Conservation (phyloP, 345 rosid genomes). For the Clarkia xantiana region DNA sequence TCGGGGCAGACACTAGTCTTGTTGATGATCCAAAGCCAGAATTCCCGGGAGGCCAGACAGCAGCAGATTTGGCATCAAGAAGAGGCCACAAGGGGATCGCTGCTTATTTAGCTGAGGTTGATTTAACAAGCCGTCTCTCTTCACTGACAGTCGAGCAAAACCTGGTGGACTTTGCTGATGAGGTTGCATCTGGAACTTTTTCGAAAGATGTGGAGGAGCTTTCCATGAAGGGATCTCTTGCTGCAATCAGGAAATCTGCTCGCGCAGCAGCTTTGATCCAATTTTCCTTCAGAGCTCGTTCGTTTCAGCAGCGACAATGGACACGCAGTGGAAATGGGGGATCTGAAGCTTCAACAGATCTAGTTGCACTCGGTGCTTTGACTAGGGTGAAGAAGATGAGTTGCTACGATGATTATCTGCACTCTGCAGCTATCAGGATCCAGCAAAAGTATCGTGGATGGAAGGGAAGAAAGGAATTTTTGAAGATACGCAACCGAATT, state of each 20-base stretch:
- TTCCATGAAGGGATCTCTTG: slow-evolving; percentile 41
- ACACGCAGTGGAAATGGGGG: slow-evolving; percentile 12
- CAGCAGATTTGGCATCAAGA: slow-evolving; percentile 48
- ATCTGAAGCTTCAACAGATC: slow-evolving; percentile 26
- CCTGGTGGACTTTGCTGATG: slow-evolving; percentile 10
- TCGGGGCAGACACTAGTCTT: slow-evolving; percentile 43
- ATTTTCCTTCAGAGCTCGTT: slow-evolving; percentile 26
- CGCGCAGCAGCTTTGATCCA: slow-evolving; percentile 55
- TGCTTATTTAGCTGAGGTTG: slow-evolving; percentile 47
- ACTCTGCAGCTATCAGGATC: slow-evolving; percentile 43
- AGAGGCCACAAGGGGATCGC: slow-evolving; percentile 60
- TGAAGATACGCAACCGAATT: slow-evolving; percentile 37
- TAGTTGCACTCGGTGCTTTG: slow-evolving; percentile 32
- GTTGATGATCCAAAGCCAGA: slow-evolving; percentile 46
- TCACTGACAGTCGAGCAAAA: slow-evolving; percentile 20
- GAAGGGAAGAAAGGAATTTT: slow-evolving; percentile 46
- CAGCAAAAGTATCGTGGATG: slow-evolving; percentile 56
- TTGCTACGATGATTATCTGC: slow-evolving; percentile 47
- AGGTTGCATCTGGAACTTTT: slow-evolving; percentile 11
- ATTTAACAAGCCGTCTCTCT: slow-evolving; percentile 28
- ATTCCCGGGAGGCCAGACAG: slow-evolving; percentile 48
- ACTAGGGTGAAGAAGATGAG: slow-evolving; percentile 20
- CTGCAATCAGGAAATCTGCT: slow-evolving; percentile 49
- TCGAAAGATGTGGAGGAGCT: slow-evolving; percentile 16
- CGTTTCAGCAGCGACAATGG: slow-evolving; percentile 29